These are phyloP conservation scores for Apiospora malaysiana DNA, from an alignment of 2,329 filamentous ascomycete genomes.

Conservation along the genomic window DNA sequence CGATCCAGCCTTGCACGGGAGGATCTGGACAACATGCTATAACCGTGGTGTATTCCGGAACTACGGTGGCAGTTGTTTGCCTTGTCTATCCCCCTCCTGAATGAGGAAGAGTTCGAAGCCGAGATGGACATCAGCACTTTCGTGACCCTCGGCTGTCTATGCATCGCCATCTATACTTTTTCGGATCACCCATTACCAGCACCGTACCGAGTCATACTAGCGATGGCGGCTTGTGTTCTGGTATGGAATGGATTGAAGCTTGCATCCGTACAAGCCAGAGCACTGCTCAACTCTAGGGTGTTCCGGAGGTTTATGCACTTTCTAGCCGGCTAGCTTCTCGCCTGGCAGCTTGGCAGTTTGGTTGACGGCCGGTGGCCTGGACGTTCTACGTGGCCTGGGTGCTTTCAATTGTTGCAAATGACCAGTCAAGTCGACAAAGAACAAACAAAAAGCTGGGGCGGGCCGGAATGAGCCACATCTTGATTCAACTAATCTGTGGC, in stretches of 20 bases:
- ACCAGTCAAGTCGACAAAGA: not conserved
- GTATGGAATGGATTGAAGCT: constrained; percentile 3
- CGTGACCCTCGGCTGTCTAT: constrained; percentile 14
- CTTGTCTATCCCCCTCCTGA: not conserved
- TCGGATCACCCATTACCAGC: constrained; percentile 4
- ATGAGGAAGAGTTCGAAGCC: not conserved
- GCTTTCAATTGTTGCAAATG: not conserved
- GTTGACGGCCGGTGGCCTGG: not conserved
- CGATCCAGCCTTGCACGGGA: not conserved
- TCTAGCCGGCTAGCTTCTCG: constrained; percentile 6
- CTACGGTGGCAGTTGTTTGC: not conserved
- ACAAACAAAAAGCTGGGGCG: not conserved
- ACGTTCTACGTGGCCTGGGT: too few relatives aligned
- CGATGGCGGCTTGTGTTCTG: not conserved
- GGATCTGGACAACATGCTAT: not conserved
- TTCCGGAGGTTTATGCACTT: constrained; percentile 1
- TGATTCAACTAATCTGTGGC: not conserved
- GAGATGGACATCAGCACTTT: constrained; percentile 16
- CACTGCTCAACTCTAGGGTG: not conserved
- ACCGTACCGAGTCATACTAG: constrained; percentile 16
- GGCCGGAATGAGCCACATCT: not conserved
- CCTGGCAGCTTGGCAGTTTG: not conserved
- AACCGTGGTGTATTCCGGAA: not conserved
- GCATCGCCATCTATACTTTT: constrained; percentile 9
- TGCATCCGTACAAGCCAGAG: not conserved